Evolutionary conservation across 345 rosid genomes (phyloP), one percentile per base, ranked within the genome.

Genomic region (Eucalyptus marginata): DNA sequence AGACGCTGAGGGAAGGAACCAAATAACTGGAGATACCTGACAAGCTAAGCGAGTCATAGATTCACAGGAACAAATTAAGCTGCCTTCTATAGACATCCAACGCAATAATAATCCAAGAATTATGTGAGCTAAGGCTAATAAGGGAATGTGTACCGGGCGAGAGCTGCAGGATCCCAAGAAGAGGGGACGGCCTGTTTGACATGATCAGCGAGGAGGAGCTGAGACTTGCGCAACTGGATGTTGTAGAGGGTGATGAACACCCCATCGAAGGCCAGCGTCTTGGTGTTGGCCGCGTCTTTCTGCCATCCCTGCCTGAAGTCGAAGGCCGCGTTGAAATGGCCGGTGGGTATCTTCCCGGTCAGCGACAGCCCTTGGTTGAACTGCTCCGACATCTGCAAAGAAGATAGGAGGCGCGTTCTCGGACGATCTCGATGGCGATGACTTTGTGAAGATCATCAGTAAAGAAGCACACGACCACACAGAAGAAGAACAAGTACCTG

Each of bases 231-330:
- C 43, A 93, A 88, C 51, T 93, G 94, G 86, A 93, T 89, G 64
- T 91, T 91, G 91, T 93, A 93, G 49, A 92, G 93, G 49, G 95
- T 91, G 88, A 93, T 91, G 86, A 91, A 91, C 62, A 93, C 92
- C 33, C 95, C 95, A 86, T 93, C 95, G 89, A 93, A 93, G 89
- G 95, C 91, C 84, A 93, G 93, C 88, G 94, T 90, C 90, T 93
- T 93, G 49, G 95, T 93, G 87, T 90, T 91, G 62, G 95, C 95
- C n/a, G 94, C 95, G 86, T 93, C 95, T 50, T 88, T 91, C 91
- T 93, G 95, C 95, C 95, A 93, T 29, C 92, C 91, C 31, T 91
- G 89, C 86, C 93, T 88, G 89, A 90, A 92, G 66, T 91, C 94
- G 84, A 93, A 93, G 89, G 91, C 93, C 52, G 93, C 50, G 89